These are phyloP conservation scores for Streptanthus diversifolius DNA, from an alignment of 345 rosid genomes.

Conservation along the genomic window DNA sequence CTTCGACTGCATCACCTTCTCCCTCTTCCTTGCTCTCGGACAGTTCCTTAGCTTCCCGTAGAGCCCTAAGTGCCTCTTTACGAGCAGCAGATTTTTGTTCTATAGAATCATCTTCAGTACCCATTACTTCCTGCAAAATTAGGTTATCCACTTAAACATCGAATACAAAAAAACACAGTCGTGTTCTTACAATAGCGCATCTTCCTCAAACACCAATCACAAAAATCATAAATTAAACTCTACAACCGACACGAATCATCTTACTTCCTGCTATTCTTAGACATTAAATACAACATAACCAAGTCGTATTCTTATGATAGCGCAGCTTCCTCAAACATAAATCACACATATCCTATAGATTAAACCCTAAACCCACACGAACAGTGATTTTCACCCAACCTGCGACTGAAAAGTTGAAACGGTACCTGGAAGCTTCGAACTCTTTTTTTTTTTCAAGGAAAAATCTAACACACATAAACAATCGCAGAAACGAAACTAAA, in stretches of 20 bases:
- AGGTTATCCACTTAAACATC: not conserved
- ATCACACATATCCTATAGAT: not conserved
- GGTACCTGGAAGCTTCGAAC: constrained; percentile 26
- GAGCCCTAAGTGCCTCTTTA: constrained; percentile 73
- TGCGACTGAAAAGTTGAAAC: not conserved
- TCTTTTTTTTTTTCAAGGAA: not conserved
- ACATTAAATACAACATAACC: not conserved
- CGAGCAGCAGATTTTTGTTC: constrained; percentile 73
- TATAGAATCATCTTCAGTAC: constrained; percentile 54
- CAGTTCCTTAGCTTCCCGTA: constrained; percentile 73
- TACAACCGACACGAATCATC: constrained; percentile 46
- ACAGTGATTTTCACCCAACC: no score
- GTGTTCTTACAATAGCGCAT: not conserved
- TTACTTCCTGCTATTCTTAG: constrained; percentile 28
- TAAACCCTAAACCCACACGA: constrained; percentile 11
- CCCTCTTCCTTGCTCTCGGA: constrained; percentile 34
- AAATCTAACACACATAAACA: not conserved
- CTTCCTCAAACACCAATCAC: not conserved
- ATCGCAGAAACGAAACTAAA: not conserved
- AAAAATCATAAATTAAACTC: not conserved
- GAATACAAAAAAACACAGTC: not conserved
- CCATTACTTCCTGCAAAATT: constrained; percentile 42
- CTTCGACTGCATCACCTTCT: constrained; percentile 32
- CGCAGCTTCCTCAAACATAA: not conserved
- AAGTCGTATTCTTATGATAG: not conserved